Evolutionary conservation across 805 yeast species (phyloP), one percentile per base, ranked within the genome.

Genomic region (Candida dajiaensis): DNA sequence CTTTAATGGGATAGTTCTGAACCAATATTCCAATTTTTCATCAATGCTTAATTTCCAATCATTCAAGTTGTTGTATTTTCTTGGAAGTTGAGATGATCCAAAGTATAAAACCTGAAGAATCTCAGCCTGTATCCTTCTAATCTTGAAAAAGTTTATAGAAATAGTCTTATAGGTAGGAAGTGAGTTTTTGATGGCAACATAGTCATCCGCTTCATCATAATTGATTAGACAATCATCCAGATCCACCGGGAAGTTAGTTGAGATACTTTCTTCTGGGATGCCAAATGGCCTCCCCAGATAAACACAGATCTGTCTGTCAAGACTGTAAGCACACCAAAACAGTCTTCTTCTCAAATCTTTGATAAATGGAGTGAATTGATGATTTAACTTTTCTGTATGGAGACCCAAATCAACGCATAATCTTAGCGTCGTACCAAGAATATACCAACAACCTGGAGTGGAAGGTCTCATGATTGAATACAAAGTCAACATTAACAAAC

Each of bases 391-490:
- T 56, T 89, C 96, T 33, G 80, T 78, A 63, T 89, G 97, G 8
- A 89, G 69, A 1, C 95, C 96, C 49, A 89, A 64, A 63, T 89
- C 97, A 25, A 89, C 87, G 55, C 92, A 81, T 42, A 87, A 64
- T 50, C 97, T 72, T 42, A 88, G 64, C 0, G 92, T 89, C 2
- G 87, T 78, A 0, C 96, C 96, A 52, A 87, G 67, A 4, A 85
- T 79, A 61, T 87, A 87, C 97, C 97, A 89, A n/a, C 87, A 88
- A 4, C 96, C 94, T 0, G 96, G 96, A 13, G 78, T 78, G 1
- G 92, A 82, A 0, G 97, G 97, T 47, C 96, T 73, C 96, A 89
- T 88, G 29, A 84, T 72, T 1, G 95, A 80, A 59, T 85, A 89
- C 5, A 83, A 59, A 0, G 92, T 79, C 38, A 85, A 66, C 13